These are phyloP conservation scores for Mrakia frigida DNA, from an alignment of 768 basidiomycete genomes.

Conservation along the genomic window DNA sequence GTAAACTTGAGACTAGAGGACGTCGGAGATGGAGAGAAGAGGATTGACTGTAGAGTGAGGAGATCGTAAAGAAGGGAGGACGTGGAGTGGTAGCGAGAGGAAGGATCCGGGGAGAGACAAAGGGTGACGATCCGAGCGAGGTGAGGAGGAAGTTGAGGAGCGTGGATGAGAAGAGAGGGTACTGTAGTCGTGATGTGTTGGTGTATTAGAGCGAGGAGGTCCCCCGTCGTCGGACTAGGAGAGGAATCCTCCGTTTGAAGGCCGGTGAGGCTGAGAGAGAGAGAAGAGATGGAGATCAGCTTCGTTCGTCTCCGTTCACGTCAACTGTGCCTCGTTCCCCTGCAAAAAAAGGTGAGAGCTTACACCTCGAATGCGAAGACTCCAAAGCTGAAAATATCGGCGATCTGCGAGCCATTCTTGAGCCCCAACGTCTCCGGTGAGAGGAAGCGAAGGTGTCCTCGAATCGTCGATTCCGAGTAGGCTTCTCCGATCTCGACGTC, in stretches of 20 bases:
- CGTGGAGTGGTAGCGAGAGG: constrained; percentile 37
- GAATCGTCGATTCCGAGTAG: not conserved
- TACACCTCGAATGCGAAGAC: constrained; percentile 38
- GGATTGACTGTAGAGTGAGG: constrained; percentile 30
- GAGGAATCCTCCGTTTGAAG: constrained; percentile 35
- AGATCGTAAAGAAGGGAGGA: constrained; percentile 39
- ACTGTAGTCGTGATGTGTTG: constrained; percentile 31
- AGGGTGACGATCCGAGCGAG: constrained; percentile 38
- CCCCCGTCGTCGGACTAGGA: constrained; percentile 32
- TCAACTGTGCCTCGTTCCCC: too few relatives aligned
- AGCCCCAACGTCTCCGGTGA: constrained; percentile 4
- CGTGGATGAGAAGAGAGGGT: not conserved
- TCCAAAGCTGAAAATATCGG: constrained; percentile 39
- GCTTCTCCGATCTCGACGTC: not conserved
- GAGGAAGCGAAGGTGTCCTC: constrained; percentile 14
- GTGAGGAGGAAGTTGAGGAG: constrained; percentile 7
- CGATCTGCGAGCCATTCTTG: not conserved
- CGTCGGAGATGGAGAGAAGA: not conserved
- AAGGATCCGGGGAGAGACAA: constrained; percentile 35
- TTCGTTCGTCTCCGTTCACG: too few relatives aligned
- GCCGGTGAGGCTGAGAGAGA: constrained; percentile 31
- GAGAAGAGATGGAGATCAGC: too few relatives aligned
- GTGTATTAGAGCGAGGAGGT: constrained; percentile 32
- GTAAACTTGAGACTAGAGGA: not conserved
- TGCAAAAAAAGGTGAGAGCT: too few relatives aligned